phyloP scores from a whole-genome alignment of 1,139 yeast genomes.

The Blastobotrys malaysiensis region DNA sequence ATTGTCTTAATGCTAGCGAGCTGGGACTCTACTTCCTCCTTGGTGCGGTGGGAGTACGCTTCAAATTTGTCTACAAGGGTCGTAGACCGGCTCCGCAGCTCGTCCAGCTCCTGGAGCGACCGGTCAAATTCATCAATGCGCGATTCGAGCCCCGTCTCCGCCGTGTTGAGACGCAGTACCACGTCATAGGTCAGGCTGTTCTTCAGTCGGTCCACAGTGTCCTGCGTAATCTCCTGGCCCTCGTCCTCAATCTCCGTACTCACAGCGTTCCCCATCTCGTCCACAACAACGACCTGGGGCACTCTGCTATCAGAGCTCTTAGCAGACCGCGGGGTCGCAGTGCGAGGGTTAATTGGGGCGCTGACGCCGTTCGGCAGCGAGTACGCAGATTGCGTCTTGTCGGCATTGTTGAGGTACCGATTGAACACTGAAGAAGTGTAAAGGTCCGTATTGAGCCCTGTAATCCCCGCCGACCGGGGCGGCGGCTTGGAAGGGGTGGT shows the following conservation, averaged over 20 bases:
- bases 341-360: neutral
- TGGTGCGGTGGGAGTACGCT: conserved; percentile 15
- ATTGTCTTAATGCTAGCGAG: conserved; percentile 16
- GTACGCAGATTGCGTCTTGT: neutral
- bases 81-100: conserved; percentile 16
- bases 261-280: conserved; percentile 3
- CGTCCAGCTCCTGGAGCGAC: conserved; percentile 18
- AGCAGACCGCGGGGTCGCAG: neutral
- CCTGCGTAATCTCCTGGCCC: conserved; percentile 7
- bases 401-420: neutral
- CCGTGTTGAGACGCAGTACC: conserved; percentile 17
- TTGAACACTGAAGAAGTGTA: neutral
- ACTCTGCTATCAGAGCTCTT: neutral
- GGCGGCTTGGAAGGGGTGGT: neutral
- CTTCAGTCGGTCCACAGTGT: conserved; percentile 18
- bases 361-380: neutral
- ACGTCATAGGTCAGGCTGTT: conserved; percentile 20
- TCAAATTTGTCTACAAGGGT: conserved; percentile 14
- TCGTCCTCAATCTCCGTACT: neutral
- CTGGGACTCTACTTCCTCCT: conserved; percentile 15
- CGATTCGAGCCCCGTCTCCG: conserved; percentile 15
- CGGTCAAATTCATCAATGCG: conserved; percentile 18
- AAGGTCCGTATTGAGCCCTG: neutral
- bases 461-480: neutral
- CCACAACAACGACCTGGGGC: neutral